Evolutionary conservation across 345 rosid species (phyloP).

Genomic region (Trapa bicornis): DNA sequence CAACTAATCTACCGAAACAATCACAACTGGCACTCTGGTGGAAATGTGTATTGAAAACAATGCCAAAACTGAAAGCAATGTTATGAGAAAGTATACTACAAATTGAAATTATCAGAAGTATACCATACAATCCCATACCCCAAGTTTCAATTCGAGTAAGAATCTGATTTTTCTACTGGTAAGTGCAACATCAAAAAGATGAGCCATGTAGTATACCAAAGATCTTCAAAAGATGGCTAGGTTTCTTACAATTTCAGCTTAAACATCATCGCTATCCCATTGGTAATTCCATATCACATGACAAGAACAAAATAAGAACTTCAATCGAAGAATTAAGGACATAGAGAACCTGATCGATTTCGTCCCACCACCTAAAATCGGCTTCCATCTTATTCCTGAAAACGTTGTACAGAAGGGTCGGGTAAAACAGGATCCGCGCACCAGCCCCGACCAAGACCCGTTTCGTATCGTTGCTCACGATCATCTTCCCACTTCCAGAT

Average conservation of each 20-base stretch:
- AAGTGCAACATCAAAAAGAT: too few relatives aligned
- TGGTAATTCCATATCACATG: not conserved
- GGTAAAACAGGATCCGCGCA: slow-evolving; percentile 55
- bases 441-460: slow-evolving; percentile 54
- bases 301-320: slow-evolving; percentile 18
- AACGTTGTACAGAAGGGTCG: slow-evolving; percentile 50
- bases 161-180: too few relatives aligned
- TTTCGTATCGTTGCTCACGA: slow-evolving; percentile 27
- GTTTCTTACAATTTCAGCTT: not conserved
- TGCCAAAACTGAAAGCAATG: not conserved
- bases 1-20: too few relatives aligned
- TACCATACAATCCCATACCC: not conserved
- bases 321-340: not conserved
- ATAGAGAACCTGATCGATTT: slow-evolving; percentile 38
- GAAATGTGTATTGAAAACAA: not conserved
- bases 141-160: not conserved
- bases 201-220: not conserved
- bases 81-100: not conserved
- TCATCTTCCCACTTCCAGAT: slow-evolving; percentile 11
- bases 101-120: not conserved
- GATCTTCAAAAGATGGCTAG: not conserved
- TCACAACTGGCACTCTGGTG: too few relatives aligned
- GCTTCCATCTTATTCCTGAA: slow-evolving; percentile 50
- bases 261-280: not conserved
- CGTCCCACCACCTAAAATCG: slow-evolving; percentile 67